A percentile compares a stretch with the other conserved stretches of the same genome.
Conservation (phyloP, 176 grass and related monocot genomes). For the Aegilops longissima region DNA sequence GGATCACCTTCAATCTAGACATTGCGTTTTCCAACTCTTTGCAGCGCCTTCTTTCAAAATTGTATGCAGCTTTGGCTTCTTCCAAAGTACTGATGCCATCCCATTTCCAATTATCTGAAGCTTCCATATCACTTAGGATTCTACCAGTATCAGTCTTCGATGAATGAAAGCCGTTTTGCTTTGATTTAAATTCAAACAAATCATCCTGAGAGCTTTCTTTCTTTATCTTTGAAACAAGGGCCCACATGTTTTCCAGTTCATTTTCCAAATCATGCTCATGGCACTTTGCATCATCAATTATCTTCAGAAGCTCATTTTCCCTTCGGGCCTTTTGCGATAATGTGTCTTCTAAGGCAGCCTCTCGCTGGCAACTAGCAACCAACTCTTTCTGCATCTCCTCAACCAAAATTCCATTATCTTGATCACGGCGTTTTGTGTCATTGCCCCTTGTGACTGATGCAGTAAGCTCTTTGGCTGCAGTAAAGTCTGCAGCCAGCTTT, state of each 20-base stretch:
- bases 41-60: slow-evolving; percentile 59
- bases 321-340: slow-evolving; percentile 69
- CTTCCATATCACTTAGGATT: slow-evolving; percentile 27
- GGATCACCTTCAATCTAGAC: slow-evolving; percentile 77
- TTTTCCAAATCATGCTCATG: slow-evolving; percentile 83
- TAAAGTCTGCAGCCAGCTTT: slow-evolving; percentile 61
- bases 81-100: slow-evolving; percentile 59
- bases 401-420: slow-evolving; percentile 61
- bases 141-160: slow-evolving; percentile 35
- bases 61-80: slow-evolving; percentile 70
- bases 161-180: slow-evolving; percentile 57
- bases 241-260: slow-evolving; percentile 87
- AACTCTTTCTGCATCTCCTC: slow-evolving; percentile 93
- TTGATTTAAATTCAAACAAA: slow-evolving; percentile 55
- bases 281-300: slow-evolving; percentile 69
- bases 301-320: slow-evolving; percentile 75
- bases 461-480: slow-evolving; percentile 48
- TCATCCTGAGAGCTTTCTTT: slow-evolving; percentile 64
- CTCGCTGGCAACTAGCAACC: slow-evolving; percentile 78
- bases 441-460: slow-evolving; percentile 34
- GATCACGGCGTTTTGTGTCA: slow-evolving; percentile 39
- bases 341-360: slow-evolving; percentile 67
- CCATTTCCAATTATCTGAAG: slow-evolving; percentile 44
- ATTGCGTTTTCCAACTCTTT: slow-evolving; percentile 74
- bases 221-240: slow-evolving; percentile 75